A percentile compares a stretch with the other conserved stretches of the same genome.
These are phyloP conservation scores for Globisporangium middletonii DNA, from an alignment of 352 stramenopile genomes.

Conservation along the genomic window DNA sequence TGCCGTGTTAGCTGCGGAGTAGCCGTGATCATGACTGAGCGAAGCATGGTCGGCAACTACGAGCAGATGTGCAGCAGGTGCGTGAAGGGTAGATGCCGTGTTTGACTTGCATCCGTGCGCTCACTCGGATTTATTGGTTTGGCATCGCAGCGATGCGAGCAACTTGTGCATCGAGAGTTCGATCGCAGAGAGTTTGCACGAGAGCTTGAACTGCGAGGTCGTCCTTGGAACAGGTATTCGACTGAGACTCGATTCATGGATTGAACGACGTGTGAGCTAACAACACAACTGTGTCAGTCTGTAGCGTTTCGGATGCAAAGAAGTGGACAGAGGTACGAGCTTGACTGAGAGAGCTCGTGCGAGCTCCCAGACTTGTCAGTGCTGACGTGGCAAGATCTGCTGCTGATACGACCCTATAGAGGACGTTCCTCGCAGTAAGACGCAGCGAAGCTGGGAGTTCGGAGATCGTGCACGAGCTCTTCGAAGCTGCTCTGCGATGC, in stretches of 20 bases:
- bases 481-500: conserved; percentile 23
- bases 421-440: conserved; percentile 11
- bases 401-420: background rate
- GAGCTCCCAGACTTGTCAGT: too few relatives aligned
- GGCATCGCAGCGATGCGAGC: conserved; percentile 4
- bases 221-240: conserved; percentile 14
- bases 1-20: conserved; percentile 10
- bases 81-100: background rate
- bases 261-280: background rate
- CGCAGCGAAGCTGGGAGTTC: background rate
- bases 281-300: conserved; percentile 12
- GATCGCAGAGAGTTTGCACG: conserved; percentile 2
- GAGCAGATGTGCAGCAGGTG: conserved; percentile 22
- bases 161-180: conserved; percentile 12
- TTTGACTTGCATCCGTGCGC: background rate
- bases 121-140: background rate
- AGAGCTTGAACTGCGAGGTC: conserved; percentile 15
- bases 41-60: conserved; percentile 16
- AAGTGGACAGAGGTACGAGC: conserved; percentile 11
- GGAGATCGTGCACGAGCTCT: conserved; percentile 6
- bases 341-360: background rate
- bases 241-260: background rate
- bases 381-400: too few relatives aligned
- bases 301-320: conserved; percentile 19
- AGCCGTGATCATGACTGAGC: conserved; percentile 25